Percentiles rank a stretch among this genome's conserved stretches.
Evolutionary conservation across 2,329 filamentous ascomycete genomes (phyloP).

Genomic region (Celoporthe dispersa): DNA sequence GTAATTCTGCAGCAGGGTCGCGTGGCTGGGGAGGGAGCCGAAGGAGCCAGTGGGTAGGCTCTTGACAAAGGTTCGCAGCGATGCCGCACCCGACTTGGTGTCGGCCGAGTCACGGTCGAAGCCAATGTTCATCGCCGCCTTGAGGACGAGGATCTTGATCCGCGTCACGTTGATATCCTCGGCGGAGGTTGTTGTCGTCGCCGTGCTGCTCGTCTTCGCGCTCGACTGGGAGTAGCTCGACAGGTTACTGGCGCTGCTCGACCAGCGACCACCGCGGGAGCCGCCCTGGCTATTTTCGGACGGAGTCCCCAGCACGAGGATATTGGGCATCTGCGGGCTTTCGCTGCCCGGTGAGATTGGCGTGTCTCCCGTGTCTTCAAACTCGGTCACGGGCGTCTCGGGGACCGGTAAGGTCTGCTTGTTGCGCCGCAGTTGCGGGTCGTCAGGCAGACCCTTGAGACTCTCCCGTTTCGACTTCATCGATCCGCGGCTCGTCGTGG

Average conservation of each 20-base stretch:
- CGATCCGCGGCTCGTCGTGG: slow-evolving; percentile 52
- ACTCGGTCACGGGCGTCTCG: slow-evolving; percentile 93
- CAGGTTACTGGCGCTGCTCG: slow-evolving; percentile 77
- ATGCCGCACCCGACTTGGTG: slow-evolving; percentile 48
- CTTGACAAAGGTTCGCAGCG: slow-evolving; percentile 77
- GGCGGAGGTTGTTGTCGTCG: slow-evolving; percentile 67
- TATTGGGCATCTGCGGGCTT: slow-evolving; percentile 79
- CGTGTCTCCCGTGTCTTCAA: slow-evolving; percentile 92
- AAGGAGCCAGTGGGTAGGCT: slow-evolving; percentile 77
- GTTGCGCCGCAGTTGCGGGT: slow-evolving; percentile 44
- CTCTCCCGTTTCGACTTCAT: slow-evolving; percentile 58
- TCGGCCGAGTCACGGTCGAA: slow-evolving; percentile 64
- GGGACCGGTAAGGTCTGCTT: slow-evolving; percentile 61
- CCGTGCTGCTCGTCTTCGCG: slow-evolving; percentile 69
- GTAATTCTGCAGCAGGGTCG: slow-evolving; percentile 75
- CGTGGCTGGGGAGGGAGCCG: slow-evolving; percentile 72
- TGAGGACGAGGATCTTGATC: slow-evolving; percentile 78
- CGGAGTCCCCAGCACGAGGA: slow-evolving; percentile 79
- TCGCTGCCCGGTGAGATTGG: slow-evolving; percentile 81
- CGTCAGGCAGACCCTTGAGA: slow-evolving; percentile 53
- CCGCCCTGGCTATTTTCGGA: slow-evolving; percentile 50
- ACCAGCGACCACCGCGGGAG: slow-evolving; percentile 71
- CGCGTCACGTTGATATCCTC: slow-evolving; percentile 80
- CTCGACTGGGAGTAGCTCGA: slow-evolving; percentile 79
- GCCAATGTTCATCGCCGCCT: slow-evolving; percentile 84